Base-by-base conservation (phyloP, 2,329 filamentous ascomycete species). In the Fonsecaea pedrosoi region DNA sequence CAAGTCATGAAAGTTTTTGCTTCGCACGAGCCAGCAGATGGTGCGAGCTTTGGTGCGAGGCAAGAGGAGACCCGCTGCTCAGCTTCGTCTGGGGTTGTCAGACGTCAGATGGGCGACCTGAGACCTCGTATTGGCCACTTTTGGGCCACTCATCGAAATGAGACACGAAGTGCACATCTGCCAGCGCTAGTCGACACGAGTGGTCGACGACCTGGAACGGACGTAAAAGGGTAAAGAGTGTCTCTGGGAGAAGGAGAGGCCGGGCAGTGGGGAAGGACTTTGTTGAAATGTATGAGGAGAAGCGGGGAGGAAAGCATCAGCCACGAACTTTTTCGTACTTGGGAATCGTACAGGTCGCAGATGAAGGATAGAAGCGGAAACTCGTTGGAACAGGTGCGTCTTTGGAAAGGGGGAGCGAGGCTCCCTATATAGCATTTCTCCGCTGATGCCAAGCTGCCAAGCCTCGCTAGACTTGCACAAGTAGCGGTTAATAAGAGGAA, bases 391-490 rank as follows among this genome's bases (percentile, higher is more conserved):
- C 48, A n/a, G 25, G 30, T 32, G 56, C 38, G 21, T 32, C 21
- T 59, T 59, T 48, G 56, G 56, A 59, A 59, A 59, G 15, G 56
- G 37, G 30, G 38, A 59, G 56, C 56, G 56, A 59, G 56, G 21
- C 38, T 30, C 40, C 56, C 56, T 59, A 50, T 12, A 50, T 50
- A 50, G 45, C 30, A 50, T 50, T 25, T 50, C 21, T 13, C 12
- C 15, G 40, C 42, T 9, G n/a, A 18, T 13, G 45, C 45, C 21
- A 42, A 42, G 45, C 18, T 21, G 45, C 45, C 45, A 50, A 50
- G 45, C 45, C 40, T 32, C 30, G 30, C 30, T 32, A 32, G 30
- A 32, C 30, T 32, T 32, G 4, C 30, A 32, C 30, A 32, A 32
- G 30, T 32, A 32, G 30, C 30, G 30, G 30, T 32, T 32, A 6